A percentile compares a stretch with the other conserved stretches of the same genome.
phyloP scores from a whole-genome alignment of 768 basidiomycete genomes.

The Rhizopogon vulgaris region DNA sequence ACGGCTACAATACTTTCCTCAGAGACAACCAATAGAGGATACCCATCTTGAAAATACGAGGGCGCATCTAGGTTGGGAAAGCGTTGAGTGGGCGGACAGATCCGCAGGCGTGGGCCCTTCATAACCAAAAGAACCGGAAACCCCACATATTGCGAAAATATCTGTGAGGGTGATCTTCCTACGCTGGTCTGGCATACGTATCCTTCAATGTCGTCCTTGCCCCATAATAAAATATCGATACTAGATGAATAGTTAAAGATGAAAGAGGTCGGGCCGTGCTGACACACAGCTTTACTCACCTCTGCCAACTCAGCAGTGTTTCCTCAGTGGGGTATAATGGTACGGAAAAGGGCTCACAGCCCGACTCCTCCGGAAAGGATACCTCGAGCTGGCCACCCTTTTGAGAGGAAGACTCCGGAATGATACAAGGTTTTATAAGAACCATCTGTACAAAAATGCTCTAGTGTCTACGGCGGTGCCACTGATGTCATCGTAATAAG shows the following conservation, averaged over 20 bases:
- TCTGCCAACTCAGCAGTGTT: constrained; percentile 45
- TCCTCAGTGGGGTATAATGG: constrained; percentile 52
- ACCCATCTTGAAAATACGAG: constrained; percentile 63
- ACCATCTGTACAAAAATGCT: constrained; percentile 44
- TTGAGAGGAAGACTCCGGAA: constrained; percentile 37
- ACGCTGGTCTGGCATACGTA: constrained; percentile 50
- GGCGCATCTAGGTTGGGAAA: constrained; percentile 57
- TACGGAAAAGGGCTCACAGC: constrained; percentile 49
- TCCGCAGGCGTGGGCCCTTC: constrained; percentile 57
- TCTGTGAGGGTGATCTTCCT: constrained; percentile 41
- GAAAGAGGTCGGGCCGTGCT: background rate
- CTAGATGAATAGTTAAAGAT: constrained; percentile 26
- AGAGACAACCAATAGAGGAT: constrained; percentile 60
- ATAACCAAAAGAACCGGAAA: constrained; percentile 56
- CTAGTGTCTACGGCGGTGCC: background rate
- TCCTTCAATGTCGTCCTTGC: constrained; percentile 47
- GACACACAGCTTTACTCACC: constrained; percentile 34
- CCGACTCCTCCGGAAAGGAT: constrained; percentile 54
- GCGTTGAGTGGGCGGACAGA: constrained; percentile 40
- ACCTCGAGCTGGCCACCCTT: constrained; percentile 47
- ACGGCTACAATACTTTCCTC: constrained; percentile 57
- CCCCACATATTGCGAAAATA: constrained; percentile 57
- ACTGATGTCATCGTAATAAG: background rate
- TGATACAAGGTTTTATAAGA: constrained; percentile 53
- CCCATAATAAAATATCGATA: constrained; percentile 49